Evolutionary conservation across 73 alveolate genomes (phyloP), one percentile per base, ranked within the genome.

Genomic region (Symbiodinium pilosum): DNA sequence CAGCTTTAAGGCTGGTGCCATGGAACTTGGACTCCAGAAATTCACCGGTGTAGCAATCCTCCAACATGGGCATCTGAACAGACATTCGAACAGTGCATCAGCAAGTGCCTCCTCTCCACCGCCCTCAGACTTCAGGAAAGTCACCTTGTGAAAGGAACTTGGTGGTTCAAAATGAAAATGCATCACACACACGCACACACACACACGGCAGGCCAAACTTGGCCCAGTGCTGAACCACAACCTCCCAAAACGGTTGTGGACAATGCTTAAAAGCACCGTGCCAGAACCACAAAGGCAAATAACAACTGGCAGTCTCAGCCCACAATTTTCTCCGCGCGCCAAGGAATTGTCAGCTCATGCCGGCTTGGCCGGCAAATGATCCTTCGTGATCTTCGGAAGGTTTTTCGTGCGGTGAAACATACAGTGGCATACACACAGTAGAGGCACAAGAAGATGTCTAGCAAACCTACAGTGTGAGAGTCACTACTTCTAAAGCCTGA

Each of bases 311-410:
- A n/a, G n/a, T n/a, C n/a, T n/a, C n/a, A 24, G 34, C 81, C 12
- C 39, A 3, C 5, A 20, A 28, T 20, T 0, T 64, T 64, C 34
- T 28, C 81, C 24, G 81, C 81, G 81, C 81, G 81, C 30, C 81
- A 64, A 64, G 81, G 81, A 28, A 28, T 64, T n/a, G 39, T 64
- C 81, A 64, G 81, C 32, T 64, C 81, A 14, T 26, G 81, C 81
- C 81, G 30, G 81, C 34, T 64, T 64, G 18, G 34, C 81, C 41
- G 81, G 81, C 81, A 32, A 2, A 4, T 26, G 81, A 26, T 64
- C 81, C 81, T 64, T 64, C 81, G 38, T 64, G 81, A 64, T 64
- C 81, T 64, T 64, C 81, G 81, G 38, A 64, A 64, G 81, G 81
- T n/a, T 24, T 7, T 26, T n/a, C 21, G 6, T 24, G 81, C 34